A percentile compares a stretch with the other conserved stretches of the same genome.
Evolutionary conservation across 305 asterid genomes (phyloP).

Genomic region (Ruellia speciosa): DNA sequence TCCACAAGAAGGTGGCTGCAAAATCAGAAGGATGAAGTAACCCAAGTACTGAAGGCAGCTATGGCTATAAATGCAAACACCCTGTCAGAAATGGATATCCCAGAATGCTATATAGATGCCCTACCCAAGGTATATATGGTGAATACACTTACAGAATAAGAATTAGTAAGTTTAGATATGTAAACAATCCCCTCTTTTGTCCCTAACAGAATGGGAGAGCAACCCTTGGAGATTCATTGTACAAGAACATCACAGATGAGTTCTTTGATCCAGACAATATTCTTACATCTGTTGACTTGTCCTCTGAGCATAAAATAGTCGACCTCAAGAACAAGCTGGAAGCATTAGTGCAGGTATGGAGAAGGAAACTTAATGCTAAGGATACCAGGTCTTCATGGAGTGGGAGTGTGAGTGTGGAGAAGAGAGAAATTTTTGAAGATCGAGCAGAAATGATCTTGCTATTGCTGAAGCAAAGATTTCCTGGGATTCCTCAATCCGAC

Average conservation of each 20-base stretch:
- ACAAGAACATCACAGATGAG: constrained; percentile 75
- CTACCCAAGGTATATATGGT: constrained; percentile 71
- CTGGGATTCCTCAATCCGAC: constrained; percentile 76
- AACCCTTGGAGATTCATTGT: constrained; percentile 72
- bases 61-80: constrained; percentile 84
- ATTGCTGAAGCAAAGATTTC: constrained; percentile 65
- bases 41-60: constrained; percentile 92
- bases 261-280: constrained; percentile 55
- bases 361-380: constrained; percentile 67
- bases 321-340: constrained; percentile 85
- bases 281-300: constrained; percentile 46
- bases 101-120: constrained; percentile 72
- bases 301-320: constrained; percentile 75
- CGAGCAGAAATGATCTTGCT: constrained; percentile 69
- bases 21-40: constrained; percentile 70
- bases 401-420: constrained; percentile 70
- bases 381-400: constrained; percentile 78
- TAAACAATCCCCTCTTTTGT: not conserved
- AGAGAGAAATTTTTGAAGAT: constrained; percentile 73
- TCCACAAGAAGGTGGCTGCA: constrained; percentile 65
- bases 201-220: constrained; percentile 67
- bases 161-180: not conserved
- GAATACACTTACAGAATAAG: not conserved
- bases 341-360: constrained; percentile 82
- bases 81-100: constrained; percentile 67